Evolutionary conservation across 805 yeast species (phyloP).

Genomic region (Wickerhamomyces rabaulensis): DNA sequence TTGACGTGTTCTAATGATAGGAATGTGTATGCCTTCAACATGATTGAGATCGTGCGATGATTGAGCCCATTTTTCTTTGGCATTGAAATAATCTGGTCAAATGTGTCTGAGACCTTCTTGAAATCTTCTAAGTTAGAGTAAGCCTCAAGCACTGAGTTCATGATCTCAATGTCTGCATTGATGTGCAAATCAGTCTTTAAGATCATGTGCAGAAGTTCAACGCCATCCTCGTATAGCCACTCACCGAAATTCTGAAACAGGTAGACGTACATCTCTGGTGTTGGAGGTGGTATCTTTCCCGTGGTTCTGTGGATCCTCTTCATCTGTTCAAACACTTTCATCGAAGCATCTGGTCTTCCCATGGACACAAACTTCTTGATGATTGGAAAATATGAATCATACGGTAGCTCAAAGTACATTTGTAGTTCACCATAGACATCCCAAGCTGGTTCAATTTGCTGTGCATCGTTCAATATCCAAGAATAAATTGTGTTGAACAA

Average conservation of each 20-base stretch:
- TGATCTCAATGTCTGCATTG: slow-evolving; percentile 48
- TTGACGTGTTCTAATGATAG: slow-evolving; percentile 50
- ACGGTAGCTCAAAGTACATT: slow-evolving; percentile 51
- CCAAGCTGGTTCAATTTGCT: slow-evolving; percentile 43
- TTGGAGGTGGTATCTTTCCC: slow-evolving; percentile 43
- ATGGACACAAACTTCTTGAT: slow-evolving; percentile 49
- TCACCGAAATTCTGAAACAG: slow-evolving; percentile 59
- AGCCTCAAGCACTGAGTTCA: slow-evolving; percentile 62
- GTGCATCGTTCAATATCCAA: slow-evolving; percentile 34
- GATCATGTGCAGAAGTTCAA: slow-evolving; percentile 55
- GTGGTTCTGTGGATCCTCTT: slow-evolving; percentile 49
- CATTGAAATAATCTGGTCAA: slow-evolving; percentile 51
- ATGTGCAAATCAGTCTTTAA: slow-evolving; percentile 58
- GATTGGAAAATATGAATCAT: slow-evolving; percentile 51
- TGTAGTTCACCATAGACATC: slow-evolving; percentile 52
- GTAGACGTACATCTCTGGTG: slow-evolving; percentile 51
- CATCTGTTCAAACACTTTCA: slow-evolving; percentile 56
- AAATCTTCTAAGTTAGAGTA: slow-evolving; percentile 54
- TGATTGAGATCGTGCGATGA: slow-evolving; percentile 58
- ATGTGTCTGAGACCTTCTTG: slow-evolving; percentile 51
- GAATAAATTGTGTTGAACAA: slow-evolving; percentile 38
- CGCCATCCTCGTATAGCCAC: slow-evolving; percentile 56
- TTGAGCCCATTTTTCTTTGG: slow-evolving; percentile 49
- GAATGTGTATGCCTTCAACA: slow-evolving; percentile 58
- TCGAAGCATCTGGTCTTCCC: slow-evolving; percentile 55